Conservation (phyloP, 768 basidiomycete species). For the Tylopilus intermedius region DNA sequence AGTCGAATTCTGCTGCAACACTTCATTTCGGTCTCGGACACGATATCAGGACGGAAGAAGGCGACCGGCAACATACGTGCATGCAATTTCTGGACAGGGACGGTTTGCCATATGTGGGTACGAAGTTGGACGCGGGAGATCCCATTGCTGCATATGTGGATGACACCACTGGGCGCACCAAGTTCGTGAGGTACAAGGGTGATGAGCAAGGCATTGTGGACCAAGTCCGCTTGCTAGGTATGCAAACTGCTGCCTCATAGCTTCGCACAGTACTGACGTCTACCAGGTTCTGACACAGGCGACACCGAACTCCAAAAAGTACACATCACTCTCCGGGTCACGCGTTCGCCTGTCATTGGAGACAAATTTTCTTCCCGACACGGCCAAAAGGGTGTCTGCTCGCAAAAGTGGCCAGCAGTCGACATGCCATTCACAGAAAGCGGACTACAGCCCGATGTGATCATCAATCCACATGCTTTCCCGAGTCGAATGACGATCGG, state of each 20-base stretch:
- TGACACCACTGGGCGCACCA: conserved; percentile 76
- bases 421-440: conserved; percentile 99
- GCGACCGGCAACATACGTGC: conserved; percentile 40
- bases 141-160: conserved; percentile 84
- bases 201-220: conserved; percentile 90
- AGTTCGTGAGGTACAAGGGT: conserved; percentile 92
- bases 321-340: conserved; percentile 88
- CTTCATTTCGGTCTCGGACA: conserved; percentile 88
- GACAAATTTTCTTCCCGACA: conserved; percentile 99
- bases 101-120: conserved; percentile 80
- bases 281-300: conserved; percentile 74
- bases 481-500: conserved; percentile 99
- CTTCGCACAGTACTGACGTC: not conserved
- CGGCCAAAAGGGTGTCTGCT: conserved; percentile 99
- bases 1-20: conserved; percentile 50
- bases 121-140: conserved; percentile 65
- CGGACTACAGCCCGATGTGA: conserved; percentile 97
- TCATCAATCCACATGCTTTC: conserved; percentile 99
- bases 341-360: conserved; percentile 93
- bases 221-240: conserved; percentile 85
- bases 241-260: conserved; percentile 13
- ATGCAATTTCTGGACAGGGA: conserved; percentile 66
- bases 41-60: conserved; percentile 60
- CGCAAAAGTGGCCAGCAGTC: conserved; percentile 95
- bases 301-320: conserved; percentile 88